Percentiles rank a stretch among this genome's conserved stretches.
These are phyloP conservation scores for Sporothrix curviconia DNA, from an alignment of 2,329 filamentous ascomycete genomes.

Conservation along the genomic window DNA sequence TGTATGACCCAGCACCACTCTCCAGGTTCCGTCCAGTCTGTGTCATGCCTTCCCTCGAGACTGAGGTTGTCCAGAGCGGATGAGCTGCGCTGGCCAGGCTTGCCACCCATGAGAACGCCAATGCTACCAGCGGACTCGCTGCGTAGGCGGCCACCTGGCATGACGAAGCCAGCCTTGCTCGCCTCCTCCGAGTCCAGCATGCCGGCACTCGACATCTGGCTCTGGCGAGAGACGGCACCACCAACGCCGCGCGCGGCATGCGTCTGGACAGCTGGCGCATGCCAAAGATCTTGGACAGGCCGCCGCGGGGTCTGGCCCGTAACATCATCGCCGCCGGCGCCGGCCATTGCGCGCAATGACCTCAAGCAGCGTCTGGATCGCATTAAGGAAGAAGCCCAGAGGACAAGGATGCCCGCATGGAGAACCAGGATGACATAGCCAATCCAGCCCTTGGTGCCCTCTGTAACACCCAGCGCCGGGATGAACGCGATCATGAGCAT, in stretches of 20 bases:
- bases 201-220: conserved; percentile 72
- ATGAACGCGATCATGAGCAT: conserved; percentile 78
- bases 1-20: conserved; percentile 56
- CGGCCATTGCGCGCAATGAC: conserved; percentile 74
- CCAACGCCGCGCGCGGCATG: conserved; percentile 51
- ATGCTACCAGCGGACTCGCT: conserved; percentile 58
- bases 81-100: conserved; percentile 43
- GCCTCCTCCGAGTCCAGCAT: conserved; percentile 68
- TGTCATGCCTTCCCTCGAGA: conserved; percentile 38
- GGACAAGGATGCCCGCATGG: conserved; percentile 74
- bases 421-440: conserved; percentile 85
- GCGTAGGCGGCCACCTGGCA: conserved; percentile 48
- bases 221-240: conserved; percentile 60
- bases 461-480: conserved; percentile 69
- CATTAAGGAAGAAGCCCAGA: conserved; percentile 92
- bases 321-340: conserved; percentile 70
- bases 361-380: conserved; percentile 83
- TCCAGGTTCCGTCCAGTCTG: conserved; percentile 43
- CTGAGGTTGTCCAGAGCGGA: conserved; percentile 48
- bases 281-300: conserved; percentile 82
- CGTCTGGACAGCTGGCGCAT: conserved; percentile 81
- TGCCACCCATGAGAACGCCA: conserved; percentile 39
- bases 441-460: conserved; percentile 85
- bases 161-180: conserved; percentile 53
- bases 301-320: conserved; percentile 68